Evolutionary conservation across 1,284 basidiomycete genomes (phyloP), one percentile per base, ranked within the genome.

Genomic region (Apiotrichum sp.): DNA sequence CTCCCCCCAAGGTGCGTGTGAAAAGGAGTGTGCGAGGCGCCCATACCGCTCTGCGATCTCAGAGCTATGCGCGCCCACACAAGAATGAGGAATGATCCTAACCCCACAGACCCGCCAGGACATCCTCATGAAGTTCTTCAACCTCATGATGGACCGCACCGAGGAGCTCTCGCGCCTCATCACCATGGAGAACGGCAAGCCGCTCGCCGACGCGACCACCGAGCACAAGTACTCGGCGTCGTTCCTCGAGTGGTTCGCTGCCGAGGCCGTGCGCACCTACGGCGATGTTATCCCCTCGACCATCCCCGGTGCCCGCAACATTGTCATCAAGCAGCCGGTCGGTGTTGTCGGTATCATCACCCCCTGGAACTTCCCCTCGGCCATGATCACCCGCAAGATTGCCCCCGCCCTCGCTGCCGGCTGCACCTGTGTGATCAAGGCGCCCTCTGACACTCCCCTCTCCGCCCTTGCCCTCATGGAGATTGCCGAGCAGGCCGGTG

Each of bases 341-440:
- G 65, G 67, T 47, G 67, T 70, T 36, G 72, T 71, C 53, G 69
- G 68, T 16, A 59, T 73, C 55, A 73, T 73, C 57, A 72, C 72
- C 56, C 66, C 75, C 67, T 69, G 77, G 78, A 61, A 61, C 56
- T 61, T 50, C 44, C 45, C 50, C 13, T 43, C 47, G 38, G 90
- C 89, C 0, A 95, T 95, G 79, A 78, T 82, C 63, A 79, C 79
- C 0, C 73, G 80, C 40, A 82, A 82, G 68, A 66, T 80, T 32
- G 78, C 72, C 3, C 78, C 81, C 1, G 81, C 81, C 1, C 83
- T 98, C 9, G 89, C 92, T 7, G 93, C 92, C 31, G 95, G 95
- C 35, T 98, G 95, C 76, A 96, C 93, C 0, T 82, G 85, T 2
- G 93, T 98, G 55, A 85, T 97, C 74, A 98, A 98, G 72, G 92